phyloP scores from a whole-genome alignment of 2,329 filamentous ascomycete genomes.

The Knoxdaviesia capensis region DNA sequence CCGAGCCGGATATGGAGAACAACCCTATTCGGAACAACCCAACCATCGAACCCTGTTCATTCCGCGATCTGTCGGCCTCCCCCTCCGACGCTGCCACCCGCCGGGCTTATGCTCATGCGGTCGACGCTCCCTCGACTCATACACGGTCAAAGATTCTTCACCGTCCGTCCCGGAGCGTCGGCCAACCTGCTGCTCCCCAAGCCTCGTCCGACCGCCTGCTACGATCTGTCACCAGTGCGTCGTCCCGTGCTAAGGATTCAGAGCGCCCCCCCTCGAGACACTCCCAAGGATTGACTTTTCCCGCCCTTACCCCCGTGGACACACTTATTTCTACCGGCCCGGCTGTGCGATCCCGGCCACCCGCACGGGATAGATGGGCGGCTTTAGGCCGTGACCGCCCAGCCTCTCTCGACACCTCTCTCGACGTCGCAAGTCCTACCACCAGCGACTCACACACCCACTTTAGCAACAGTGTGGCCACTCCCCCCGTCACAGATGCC shows the following conservation, averaged over 20 bases:
- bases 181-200: slow-evolving; percentile 1
- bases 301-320: slow-evolving; percentile 1
- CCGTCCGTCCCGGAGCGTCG: not conserved
- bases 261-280: not conserved
- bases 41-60: no score
- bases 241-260: not conserved
- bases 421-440: slow-evolving; percentile 28
- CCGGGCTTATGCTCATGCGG: no score
- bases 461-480: slow-evolving; percentile 46
- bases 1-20: no score
- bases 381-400: not conserved
- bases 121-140: no score
- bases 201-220: slow-evolving; percentile 1
- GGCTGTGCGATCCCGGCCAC: not conserved
- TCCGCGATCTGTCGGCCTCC: no score
- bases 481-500: slow-evolving; percentile 55
- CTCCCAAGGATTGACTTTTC: slow-evolving; percentile 1
- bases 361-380: not conserved
- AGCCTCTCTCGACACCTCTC: slow-evolving; percentile 12
- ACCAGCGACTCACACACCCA: slow-evolving; percentile 36
- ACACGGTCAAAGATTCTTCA: no score
- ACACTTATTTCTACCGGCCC: not conserved
- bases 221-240: slow-evolving; percentile 1
- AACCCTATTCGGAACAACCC: no score
- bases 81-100: no score